phyloP scores from a whole-genome alignment of 2,329 filamentous ascomycete genomes.

The Claviceps sp. region DNA sequence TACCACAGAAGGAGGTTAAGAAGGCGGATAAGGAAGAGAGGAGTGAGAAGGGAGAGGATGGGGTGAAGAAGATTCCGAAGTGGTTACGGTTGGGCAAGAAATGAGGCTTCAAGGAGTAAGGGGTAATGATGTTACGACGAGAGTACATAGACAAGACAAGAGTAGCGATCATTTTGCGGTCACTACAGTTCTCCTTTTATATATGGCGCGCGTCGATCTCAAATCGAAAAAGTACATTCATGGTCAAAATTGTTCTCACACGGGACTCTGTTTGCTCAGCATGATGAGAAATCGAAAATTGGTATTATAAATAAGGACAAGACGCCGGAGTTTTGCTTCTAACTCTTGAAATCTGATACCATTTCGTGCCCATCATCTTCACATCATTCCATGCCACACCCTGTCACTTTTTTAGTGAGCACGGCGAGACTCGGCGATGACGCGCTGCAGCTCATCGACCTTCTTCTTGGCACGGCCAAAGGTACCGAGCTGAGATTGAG shows the following conservation, averaged over 20 bases:
- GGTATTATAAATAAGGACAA: no score
- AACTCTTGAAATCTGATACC: background rate
- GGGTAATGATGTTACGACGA: no score
- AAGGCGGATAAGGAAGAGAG: slow-evolving; percentile 19
- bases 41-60: slow-evolving; percentile 25
- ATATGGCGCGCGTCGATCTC: no score
- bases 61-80: slow-evolving; percentile 45
- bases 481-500: slow-evolving; percentile 64
- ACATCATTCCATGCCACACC: background rate
- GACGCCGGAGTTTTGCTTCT: background rate
- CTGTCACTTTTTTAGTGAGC: slow-evolving; percentile 36
- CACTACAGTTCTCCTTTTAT: no score
- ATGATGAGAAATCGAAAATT: no score
- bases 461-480: slow-evolving; percentile 98
- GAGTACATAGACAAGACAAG: no score
- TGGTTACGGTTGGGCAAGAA: slow-evolving; percentile 68
- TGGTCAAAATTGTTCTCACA: no score
- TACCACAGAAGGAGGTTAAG: slow-evolving; percentile 1
- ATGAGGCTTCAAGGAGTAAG: slow-evolving; percentile 17
- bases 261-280: no score
- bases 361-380: background rate
- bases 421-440: slow-evolving; percentile 90
- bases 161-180: no score
- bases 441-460: slow-evolving; percentile 96
- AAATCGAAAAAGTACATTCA: no score